phyloP scores from a whole-genome alignment of 495 filamentous ascomycete genomes.

The Penicillium diatomitis region DNA sequence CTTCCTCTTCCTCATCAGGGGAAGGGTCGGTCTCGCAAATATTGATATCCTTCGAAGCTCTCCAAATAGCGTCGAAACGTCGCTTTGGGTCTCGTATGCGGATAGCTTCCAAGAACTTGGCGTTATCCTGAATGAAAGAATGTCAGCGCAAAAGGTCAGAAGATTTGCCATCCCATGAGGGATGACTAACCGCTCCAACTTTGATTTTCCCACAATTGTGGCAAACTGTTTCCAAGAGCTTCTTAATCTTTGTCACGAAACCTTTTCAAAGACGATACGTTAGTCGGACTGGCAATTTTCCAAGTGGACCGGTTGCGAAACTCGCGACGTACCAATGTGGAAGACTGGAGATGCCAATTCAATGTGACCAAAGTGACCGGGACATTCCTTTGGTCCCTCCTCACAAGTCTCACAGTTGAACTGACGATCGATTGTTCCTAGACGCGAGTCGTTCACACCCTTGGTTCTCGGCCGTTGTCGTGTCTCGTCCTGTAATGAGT shows the following conservation, averaged over 20 bases:
- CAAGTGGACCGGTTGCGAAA: slow-evolving; percentile 13
- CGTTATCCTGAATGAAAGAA: slow-evolving; percentile 55
- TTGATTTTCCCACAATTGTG: slow-evolving; percentile 95
- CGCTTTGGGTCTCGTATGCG: slow-evolving; percentile 80
- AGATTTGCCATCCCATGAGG: slow-evolving; percentile 44
- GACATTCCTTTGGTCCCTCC: slow-evolving; percentile 88
- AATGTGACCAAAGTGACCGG: slow-evolving; percentile 96
- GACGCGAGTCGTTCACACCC: slow-evolving; percentile 85
- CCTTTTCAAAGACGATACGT: slow-evolving; percentile 39
- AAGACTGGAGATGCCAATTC: slow-evolving; percentile 92
- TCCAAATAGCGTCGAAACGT: slow-evolving; percentile 84
- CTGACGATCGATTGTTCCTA: slow-evolving; percentile 89
- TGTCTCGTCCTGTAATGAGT: slow-evolving; percentile 60
- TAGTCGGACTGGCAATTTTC: background rate
- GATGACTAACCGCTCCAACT: slow-evolving; percentile 86
- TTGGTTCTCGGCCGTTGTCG: slow-evolving; percentile 75
- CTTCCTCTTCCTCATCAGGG: slow-evolving; percentile 51
- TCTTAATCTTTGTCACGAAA: slow-evolving; percentile 96
- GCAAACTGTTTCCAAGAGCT: slow-evolving; percentile 93
- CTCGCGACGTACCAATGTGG: slow-evolving; percentile 50
- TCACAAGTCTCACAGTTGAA: slow-evolving; percentile 92
- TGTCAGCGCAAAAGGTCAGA: slow-evolving; percentile 54
- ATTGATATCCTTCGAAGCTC: slow-evolving; percentile 75
- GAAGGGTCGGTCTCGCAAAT: slow-evolving; percentile 66
- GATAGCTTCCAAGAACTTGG: slow-evolving; percentile 71